Evolutionary conservation across 768 basidiomycete genomes (phyloP), one percentile per base, ranked within the genome.

Genomic region (Trametes gibbosa): DNA sequence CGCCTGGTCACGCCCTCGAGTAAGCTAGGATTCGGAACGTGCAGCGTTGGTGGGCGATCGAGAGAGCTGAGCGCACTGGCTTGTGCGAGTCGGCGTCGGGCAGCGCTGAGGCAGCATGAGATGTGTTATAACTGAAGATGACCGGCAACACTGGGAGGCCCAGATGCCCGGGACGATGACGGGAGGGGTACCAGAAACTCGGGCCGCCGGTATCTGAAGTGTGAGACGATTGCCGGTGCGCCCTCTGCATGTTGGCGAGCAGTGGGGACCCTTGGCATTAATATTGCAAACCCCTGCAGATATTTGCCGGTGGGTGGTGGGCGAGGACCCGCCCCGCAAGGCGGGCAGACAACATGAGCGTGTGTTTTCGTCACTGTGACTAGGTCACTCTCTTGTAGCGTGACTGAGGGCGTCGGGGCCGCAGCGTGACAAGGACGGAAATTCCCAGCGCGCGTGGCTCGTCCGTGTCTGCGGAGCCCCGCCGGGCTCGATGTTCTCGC

Each of bases 151-250:
- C 23, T 17, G 50, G 17, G 14, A 19, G 51, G 32, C 41, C 47
- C 59, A 54, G 23, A 49, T 21, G 29, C 19, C 45, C 34, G 59
- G 59, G 47, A 27, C 48, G 16, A 29, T 32, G 58, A 48, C 58
- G 50, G 57, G 46, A 53, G 29, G 43, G 42, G n/a, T 58, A 48
- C 61, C 61, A 62, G 47, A 24, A 46, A 40, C 40, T 58, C 61
- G 61, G 61, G 21, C 40, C 56, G 39, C 55, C 60, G 61, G 56
- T 34, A 53, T 41, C 35, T 51, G 37, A 52, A 37, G 54, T 58
- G 61, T 53, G 61, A 58, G 56, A 62, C 34, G 56, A 25, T 24
- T 32, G 47, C 56, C 51, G 50, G 32, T n/a, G 16, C 41, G 29
- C 19, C n/a, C 35, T 21, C 42, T 13, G 29, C 17, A 4, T 32